These are phyloP conservation scores for Myriosclerotinia scirpicola DNA, from an alignment of 2,329 filamentous ascomycete genomes.

Conservation along the genomic window DNA sequence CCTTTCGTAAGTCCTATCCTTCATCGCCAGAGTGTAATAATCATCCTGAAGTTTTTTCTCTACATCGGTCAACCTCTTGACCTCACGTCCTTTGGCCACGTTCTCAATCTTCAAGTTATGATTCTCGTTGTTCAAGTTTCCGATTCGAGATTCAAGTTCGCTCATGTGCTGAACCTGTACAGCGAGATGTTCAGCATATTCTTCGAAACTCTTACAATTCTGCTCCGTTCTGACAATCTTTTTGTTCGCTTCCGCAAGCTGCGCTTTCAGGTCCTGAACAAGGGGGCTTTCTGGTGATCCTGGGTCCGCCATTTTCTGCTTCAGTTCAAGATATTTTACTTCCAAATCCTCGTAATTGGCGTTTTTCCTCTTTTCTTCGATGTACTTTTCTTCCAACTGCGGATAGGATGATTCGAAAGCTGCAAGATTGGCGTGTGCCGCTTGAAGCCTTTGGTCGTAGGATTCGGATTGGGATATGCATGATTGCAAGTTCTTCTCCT, in stretches of 20 bases:
- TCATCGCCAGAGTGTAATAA: rapidly evolving
- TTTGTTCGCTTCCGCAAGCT: neutral
- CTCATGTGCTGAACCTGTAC: no score
- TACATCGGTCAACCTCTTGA: no score
- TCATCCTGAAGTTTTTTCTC: neutral
- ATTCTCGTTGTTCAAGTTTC: no score
- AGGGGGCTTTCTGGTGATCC: neutral
- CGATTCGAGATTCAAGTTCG: no score
- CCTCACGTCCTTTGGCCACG: no score
- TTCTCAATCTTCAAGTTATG: no score
- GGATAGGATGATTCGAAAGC: neutral
- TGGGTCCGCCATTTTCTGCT: neutral
- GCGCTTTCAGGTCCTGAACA: neutral
- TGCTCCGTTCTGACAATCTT: neutral
- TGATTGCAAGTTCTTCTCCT: neutral
- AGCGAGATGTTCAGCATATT: no score
- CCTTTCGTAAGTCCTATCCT: rapidly evolving
- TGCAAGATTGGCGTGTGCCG: constrained; percentile 3
- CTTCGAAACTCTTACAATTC: rapidly evolving
- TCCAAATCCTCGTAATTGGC: constrained; percentile 2
- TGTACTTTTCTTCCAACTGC: neutral
- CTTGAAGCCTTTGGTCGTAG: constrained; percentile 20
- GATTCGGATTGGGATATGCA: constrained; percentile 1
- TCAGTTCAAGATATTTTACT: neutral
- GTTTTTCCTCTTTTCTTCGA: constrained; percentile 3